A percentile compares a stretch with the other conserved stretches of the same genome.
Evolutionary conservation across 2,329 filamentous ascomycete species (phyloP).

Genomic region (Fusarium cicatricum): DNA sequence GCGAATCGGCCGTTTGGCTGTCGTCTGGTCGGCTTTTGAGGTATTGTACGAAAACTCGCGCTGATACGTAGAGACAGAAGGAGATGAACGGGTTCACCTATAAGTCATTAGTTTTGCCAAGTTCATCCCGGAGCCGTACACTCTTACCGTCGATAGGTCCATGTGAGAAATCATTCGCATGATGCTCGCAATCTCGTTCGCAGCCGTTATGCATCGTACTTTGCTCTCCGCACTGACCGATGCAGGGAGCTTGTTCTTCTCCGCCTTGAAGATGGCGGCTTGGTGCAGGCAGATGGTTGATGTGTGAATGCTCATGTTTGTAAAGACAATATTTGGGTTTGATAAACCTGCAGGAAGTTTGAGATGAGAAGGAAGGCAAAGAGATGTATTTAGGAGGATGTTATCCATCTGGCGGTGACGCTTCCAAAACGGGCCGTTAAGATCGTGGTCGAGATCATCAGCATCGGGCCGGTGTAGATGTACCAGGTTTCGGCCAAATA

Average conservation of each 20-base stretch:
- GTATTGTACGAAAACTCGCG: constrained; percentile 94
- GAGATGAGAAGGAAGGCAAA: constrained; percentile 81
- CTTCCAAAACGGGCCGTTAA: constrained; percentile 96
- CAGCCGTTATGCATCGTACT: constrained; percentile 89
- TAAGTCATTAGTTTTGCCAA: constrained; percentile 30
- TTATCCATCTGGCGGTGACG: constrained; percentile 90
- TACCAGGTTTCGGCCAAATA: constrained; percentile 90
- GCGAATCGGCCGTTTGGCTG: constrained; percentile 76
- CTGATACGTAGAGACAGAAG: constrained; percentile 95
- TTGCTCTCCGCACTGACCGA: constrained; percentile 90
- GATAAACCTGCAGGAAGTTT: constrained; percentile 79
- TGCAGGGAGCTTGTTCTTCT: constrained; percentile 81
- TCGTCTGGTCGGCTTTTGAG: constrained; percentile 94
- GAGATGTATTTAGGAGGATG: constrained; percentile 84
- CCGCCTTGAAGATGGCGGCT: constrained; percentile 96
- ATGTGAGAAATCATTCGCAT: constrained; percentile 95
- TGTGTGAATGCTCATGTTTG: constrained; percentile 97
- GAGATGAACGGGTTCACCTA: constrained; percentile 96
- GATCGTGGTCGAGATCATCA: constrained; percentile 83
- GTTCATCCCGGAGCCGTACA: background rate
- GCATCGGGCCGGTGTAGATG: constrained; percentile 88
- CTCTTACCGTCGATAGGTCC: constrained; percentile 81
- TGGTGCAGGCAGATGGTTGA: constrained; percentile 98
- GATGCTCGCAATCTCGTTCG: constrained; percentile 91
- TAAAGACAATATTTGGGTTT: constrained; percentile 88